phyloP scores from a whole-genome alignment of 2,329 filamentous ascomycete genomes.

The Colletotrichum endophyticum region DNA sequence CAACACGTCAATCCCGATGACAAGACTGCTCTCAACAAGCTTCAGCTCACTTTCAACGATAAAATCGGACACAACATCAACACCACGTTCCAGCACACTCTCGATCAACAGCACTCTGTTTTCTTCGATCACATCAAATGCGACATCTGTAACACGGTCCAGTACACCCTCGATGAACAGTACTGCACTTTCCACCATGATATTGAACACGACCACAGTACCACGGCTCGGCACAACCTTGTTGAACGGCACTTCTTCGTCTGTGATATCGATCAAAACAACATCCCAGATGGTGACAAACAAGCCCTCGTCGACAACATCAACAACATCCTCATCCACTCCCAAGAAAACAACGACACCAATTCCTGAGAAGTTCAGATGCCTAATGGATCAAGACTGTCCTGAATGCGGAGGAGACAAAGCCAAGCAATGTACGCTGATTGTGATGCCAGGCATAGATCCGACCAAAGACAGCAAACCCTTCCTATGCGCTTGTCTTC shows the following conservation, averaged over 20 bases:
- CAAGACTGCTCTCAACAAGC: background rate
- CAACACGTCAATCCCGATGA: background rate
- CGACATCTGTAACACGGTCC: background rate
- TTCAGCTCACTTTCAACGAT: background rate
- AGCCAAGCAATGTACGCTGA: background rate
- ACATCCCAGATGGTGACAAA: background rate
- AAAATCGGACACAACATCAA: background rate
- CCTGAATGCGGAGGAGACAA: background rate
- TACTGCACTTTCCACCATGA: background rate
- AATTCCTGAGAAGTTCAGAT: background rate
- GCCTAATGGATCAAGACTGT: background rate
- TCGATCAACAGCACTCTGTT: background rate
- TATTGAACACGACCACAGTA: background rate
- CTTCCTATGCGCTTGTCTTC: background rate
- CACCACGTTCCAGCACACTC: background rate
- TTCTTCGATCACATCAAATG: background rate
- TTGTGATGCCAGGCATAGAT: background rate
- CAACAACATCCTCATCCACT: background rate
- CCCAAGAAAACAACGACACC: background rate
- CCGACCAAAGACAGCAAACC: background rate
- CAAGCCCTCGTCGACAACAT: background rate
- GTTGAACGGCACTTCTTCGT: background rate
- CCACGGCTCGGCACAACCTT: background rate
- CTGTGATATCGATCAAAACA: background rate
- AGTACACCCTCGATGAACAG: background rate